phyloP scores from a whole-genome alignment of 495 filamentous ascomycete species.

The Pseudevernia furfuracea region DNA sequence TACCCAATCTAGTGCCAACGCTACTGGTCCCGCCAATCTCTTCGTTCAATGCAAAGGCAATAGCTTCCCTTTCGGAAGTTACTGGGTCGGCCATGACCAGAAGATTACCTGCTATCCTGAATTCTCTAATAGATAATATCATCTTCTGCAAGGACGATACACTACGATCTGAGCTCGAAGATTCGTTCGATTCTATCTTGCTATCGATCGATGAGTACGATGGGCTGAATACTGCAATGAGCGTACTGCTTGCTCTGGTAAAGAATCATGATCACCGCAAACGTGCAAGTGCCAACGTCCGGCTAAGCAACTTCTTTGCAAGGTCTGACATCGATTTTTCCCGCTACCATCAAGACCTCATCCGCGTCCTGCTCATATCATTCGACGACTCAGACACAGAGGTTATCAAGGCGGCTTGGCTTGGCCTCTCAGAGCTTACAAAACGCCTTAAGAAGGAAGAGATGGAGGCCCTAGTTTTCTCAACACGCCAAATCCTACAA shows the following conservation, averaged over 20 bases:
- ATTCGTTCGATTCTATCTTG: slow-evolving; percentile 78
- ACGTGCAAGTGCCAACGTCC: slow-evolving; percentile 65
- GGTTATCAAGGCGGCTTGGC: slow-evolving; percentile 90
- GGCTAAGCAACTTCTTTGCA: slow-evolving; percentile 84
- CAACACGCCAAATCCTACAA: slow-evolving; percentile 73
- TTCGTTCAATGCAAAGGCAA: slow-evolving; percentile 84
- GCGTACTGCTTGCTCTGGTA: slow-evolving; percentile 72
- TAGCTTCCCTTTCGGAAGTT: slow-evolving; percentile 87
- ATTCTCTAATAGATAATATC: slow-evolving; percentile 87
- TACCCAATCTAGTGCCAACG: slow-evolving; percentile 91
- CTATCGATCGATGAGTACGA: slow-evolving; percentile 93
- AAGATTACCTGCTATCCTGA: slow-evolving; percentile 79
- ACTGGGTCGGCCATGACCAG: slow-evolving; percentile 83
- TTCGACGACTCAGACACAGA: slow-evolving; percentile 80
- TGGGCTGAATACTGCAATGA: slow-evolving; percentile 91
- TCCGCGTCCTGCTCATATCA: slow-evolving; percentile 77
- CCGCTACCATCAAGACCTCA: slow-evolving; percentile 87
- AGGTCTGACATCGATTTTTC: slow-evolving; percentile 79
- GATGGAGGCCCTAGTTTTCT: slow-evolving; percentile 88
- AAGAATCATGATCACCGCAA: slow-evolving; percentile 90
- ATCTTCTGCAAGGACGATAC: slow-evolving; percentile 68
- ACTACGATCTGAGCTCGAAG: slow-evolving; percentile 63
- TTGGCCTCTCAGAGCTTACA: slow-evolving; percentile 78
- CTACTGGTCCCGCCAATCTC: slow-evolving; percentile 84
- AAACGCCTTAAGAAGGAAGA: slow-evolving; percentile 90